Conservation (phyloP, 2,329 filamentous ascomycete species). For the Alternaria infectoria region DNA sequence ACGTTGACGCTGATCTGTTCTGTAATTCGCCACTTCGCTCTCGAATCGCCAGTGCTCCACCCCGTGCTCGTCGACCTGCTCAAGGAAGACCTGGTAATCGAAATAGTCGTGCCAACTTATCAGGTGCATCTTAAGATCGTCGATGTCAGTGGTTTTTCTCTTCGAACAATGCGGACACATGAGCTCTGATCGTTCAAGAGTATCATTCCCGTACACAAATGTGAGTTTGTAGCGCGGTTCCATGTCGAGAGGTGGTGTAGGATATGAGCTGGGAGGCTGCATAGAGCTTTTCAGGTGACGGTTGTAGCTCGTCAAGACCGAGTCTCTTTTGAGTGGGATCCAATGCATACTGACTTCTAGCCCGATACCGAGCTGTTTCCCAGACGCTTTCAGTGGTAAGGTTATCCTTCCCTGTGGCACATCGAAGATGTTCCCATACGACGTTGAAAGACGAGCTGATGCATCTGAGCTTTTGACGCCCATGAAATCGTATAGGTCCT, state of each 20-base stretch:
- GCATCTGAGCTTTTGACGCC: slow-evolving; percentile 4
- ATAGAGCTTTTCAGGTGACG: slow-evolving; percentile 8
- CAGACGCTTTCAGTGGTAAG: slow-evolving; percentile 15
- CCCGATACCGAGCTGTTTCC: slow-evolving; percentile 23
- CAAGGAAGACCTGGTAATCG: slow-evolving; percentile 22
- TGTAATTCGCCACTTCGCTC: slow-evolving; percentile 25
- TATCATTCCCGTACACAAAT: slow-evolving; percentile 21
- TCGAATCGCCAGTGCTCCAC: slow-evolving; percentile 23
- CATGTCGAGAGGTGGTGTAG: slow-evolving; percentile 10
- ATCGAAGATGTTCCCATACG: slow-evolving; percentile 39
- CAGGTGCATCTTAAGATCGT: slow-evolving; percentile 46
- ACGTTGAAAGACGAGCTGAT: slow-evolving; percentile 25
- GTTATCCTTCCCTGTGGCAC: slow-evolving; percentile 16
- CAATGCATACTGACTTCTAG: slow-evolving; percentile 34
- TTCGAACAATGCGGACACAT: slow-evolving; percentile 28
- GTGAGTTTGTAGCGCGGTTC: slow-evolving; percentile 21
- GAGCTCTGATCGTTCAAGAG: slow-evolving; percentile 7
- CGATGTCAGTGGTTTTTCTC: slow-evolving; percentile 11
- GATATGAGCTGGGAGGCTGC: slow-evolving; percentile 4
- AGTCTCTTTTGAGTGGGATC: slow-evolving; percentile 9
- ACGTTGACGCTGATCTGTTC: slow-evolving; percentile 21
- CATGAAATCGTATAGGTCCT: slow-evolving; percentile 34
- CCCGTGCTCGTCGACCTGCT: slow-evolving; percentile 16
- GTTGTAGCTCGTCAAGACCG: slow-evolving; percentile 36
- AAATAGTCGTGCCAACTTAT: slow-evolving; percentile 46